Conservation (phyloP, 768 basidiomycete genomes). For the Agaricus sinodeliciosus region DNA sequence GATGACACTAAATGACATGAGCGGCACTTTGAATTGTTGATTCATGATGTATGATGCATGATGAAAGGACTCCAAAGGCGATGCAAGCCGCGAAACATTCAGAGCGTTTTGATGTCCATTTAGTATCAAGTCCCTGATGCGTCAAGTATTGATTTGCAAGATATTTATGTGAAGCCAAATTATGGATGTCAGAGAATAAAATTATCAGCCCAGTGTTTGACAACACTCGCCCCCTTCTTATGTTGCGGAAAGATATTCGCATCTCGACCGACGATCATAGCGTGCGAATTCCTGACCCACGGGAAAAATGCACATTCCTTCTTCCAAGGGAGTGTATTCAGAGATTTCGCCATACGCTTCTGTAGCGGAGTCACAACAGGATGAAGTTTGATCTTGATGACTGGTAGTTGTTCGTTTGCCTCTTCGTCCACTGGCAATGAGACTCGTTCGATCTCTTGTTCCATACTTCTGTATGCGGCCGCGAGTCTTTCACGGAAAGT, state of each 20-base stretch:
- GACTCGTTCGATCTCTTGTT: slow-evolving; percentile 58
- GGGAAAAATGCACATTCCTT: slow-evolving; percentile 67
- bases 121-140: too few relatives aligned
- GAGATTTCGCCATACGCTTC: slow-evolving; percentile 42
- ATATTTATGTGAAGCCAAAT: not conserved
- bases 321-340: slow-evolving; percentile 67
- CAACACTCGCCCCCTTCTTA: slow-evolving; percentile 52
- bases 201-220: slow-evolving; percentile 66
- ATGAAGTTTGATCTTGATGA: slow-evolving; percentile 22
- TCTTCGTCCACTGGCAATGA: slow-evolving; percentile 35
- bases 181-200: slow-evolving; percentile 26
- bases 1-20: too few relatives aligned
- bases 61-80: too few relatives aligned
- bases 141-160: too few relatives aligned
- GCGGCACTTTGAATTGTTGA: too few relatives aligned
- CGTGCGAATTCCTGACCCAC: slow-evolving; percentile 59
- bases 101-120: too few relatives aligned
- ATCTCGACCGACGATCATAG: slow-evolving; percentile 65
- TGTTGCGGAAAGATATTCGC: slow-evolving; percentile 52
- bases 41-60: too few relatives aligned
- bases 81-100: too few relatives aligned
- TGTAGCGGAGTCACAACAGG: slow-evolving; percentile 53
- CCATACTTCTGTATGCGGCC: slow-evolving; percentile 50
- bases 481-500: slow-evolving; percentile 39
- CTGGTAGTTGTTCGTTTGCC: slow-evolving; percentile 17